These are phyloP conservation scores for Lactarius trivialis DNA, from an alignment of 768 basidiomycete species.

Conservation along the genomic window DNA sequence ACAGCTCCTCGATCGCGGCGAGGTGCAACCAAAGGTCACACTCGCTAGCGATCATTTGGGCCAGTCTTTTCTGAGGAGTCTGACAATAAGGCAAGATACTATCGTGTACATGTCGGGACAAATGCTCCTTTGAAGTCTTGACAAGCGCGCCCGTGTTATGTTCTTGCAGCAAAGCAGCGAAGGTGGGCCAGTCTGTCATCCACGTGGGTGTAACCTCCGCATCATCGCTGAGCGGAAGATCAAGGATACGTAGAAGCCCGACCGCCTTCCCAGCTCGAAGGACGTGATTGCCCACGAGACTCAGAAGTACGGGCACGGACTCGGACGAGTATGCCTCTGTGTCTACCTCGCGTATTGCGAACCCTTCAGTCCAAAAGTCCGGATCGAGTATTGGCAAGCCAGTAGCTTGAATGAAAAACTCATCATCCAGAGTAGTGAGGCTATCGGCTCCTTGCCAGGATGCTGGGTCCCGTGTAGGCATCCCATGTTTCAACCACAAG, in stretches of 20 bases:
- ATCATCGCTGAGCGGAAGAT: constrained; percentile 15
- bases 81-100: constrained; percentile 52
- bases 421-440: constrained; percentile 44
- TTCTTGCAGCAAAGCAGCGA: constrained; percentile 12
- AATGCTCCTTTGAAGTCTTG: constrained; percentile 53
- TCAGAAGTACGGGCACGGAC: constrained; percentile 55
- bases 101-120: constrained; percentile 60
- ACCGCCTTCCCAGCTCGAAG: constrained; percentile 70
- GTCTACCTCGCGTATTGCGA: constrained; percentile 43
- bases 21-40: constrained; percentile 62
- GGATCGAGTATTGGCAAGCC: constrained; percentile 51
- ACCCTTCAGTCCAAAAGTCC: constrained; percentile 77
- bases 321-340: constrained; percentile 27
- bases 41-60: constrained; percentile 55
- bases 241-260: constrained; percentile 64
- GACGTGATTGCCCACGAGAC: constrained; percentile 50
- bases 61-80: constrained; percentile 44
- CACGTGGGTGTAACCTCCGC: not conserved
- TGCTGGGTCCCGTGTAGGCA: constrained; percentile 38
- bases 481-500: constrained; percentile 67
- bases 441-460: constrained; percentile 8
- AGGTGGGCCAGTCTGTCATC: constrained; percentile 17
- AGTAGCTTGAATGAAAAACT: constrained; percentile 77
- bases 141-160: constrained; percentile 27
- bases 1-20: constrained; percentile 57